Percentiles rank a stretch among this genome's conserved stretches.
phyloP scores from a whole-genome alignment of 768 basidiomycete species.

The Leccinellum luteum region DNA sequence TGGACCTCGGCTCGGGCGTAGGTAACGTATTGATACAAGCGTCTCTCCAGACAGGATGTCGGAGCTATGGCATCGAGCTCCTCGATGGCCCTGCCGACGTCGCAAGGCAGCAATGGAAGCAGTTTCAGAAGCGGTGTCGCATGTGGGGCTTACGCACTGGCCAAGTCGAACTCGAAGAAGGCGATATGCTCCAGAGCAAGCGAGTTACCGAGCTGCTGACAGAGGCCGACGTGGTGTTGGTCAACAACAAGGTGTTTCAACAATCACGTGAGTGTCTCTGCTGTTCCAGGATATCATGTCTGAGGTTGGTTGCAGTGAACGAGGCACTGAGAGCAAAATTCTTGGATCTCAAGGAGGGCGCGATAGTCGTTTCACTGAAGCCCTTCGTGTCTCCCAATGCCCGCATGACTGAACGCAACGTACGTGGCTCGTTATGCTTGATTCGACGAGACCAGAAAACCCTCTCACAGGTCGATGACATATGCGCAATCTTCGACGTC shows the following conservation, averaged over 20 bases:
- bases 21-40: conserved; percentile 84
- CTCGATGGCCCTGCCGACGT: conserved; percentile 77
- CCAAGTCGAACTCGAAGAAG: conserved; percentile 75
- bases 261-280: conserved; percentile 55
- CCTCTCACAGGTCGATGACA: conserved; percentile 62
- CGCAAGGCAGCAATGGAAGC: conserved; percentile 70
- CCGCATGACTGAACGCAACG: conserved; percentile 82
- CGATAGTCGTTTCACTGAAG: conserved; percentile 83
- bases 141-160: conserved; percentile 90
- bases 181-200: conserved; percentile 75
- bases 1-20: conserved; percentile 86
- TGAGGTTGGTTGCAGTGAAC: conserved; percentile 56
- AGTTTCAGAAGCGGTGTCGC: conserved; percentile 72
- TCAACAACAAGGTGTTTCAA: conserved; percentile 85
- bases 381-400: conserved; percentile 80
- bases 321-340: conserved; percentile 85
- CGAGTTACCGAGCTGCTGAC: conserved; percentile 68
- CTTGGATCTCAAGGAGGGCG: conserved; percentile 91
- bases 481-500: conserved; percentile 80
- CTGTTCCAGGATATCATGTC: not conserved
- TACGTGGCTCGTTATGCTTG: conserved; percentile 32
- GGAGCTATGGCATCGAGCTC: conserved; percentile 76
- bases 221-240: conserved; percentile 87
- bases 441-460: not conserved
- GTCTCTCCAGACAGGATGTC: conserved; percentile 75